Conservation (phyloP, 257 asterid genomes). For the Schizonepeta tenuifolia region DNA sequence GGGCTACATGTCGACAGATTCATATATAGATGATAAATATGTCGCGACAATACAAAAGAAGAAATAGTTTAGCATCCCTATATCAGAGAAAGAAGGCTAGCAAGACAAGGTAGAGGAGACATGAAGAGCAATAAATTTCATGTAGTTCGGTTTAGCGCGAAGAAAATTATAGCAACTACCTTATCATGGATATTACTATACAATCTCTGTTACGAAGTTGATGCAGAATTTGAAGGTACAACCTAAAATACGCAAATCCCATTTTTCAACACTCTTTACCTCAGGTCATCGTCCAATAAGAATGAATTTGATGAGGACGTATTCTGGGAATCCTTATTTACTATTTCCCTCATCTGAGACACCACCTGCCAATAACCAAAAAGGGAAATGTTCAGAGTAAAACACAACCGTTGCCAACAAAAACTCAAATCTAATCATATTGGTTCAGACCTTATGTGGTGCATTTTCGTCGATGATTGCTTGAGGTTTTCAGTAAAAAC, state of each 20-base stretch:
- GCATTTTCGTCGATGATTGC: constrained; percentile 5
- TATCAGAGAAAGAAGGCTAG: no score
- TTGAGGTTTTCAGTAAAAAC: background rate
- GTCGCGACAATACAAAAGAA: background rate
- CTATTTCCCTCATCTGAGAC: constrained; percentile 91
- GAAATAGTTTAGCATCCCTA: background rate
- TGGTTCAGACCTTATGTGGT: constrained; percentile 7
- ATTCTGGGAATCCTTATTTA: constrained; percentile 88
- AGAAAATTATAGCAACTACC: no score
- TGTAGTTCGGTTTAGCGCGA: no score
- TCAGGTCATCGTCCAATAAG: constrained; percentile 95
- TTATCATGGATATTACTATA: background rate
- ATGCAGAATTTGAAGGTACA: background rate
- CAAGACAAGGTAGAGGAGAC: no score
- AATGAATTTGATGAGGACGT: constrained; percentile 82
- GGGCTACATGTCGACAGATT: background rate
- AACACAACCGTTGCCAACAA: constrained; percentile 6
- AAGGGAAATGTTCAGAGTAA: background rate
- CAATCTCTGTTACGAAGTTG: background rate
- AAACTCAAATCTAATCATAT: constrained; percentile 6
- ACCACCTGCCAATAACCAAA: constrained; percentile 76
- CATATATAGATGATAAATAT: background rate
- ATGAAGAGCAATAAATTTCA: no score
- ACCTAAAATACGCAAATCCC: constrained; percentile 1
- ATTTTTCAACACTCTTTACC: constrained; percentile 51